Base-by-base conservation (phyloP, 345 rosid genomes). In the Melaleuca alternifolia region DNA sequence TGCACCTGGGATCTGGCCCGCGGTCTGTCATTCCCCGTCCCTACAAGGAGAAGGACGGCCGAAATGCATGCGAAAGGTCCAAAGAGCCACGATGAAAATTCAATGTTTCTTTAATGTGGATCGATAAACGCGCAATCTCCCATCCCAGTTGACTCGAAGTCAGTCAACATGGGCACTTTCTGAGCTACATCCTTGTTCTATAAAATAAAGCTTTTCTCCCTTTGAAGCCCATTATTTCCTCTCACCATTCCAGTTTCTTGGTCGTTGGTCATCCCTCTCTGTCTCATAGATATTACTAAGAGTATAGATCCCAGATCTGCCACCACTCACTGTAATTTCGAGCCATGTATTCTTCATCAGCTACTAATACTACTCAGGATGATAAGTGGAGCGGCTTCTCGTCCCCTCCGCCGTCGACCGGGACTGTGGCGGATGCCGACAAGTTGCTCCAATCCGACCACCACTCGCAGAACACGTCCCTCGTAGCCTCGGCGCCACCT, bases 351-450 rank as follows among this genome's bases (percentile, higher is more conserved):
- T 28, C 37, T 16, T 33, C 84, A 83, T 83, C 84, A 0, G 57
- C 46, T 51, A 44, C 84, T 0, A 16, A 52, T 14, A 51, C 24
- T n/a, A 6, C 59, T 18, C 57, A 83, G 16, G 56, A 83, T 0
- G 84, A 83, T 57, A 51, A 15, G 44, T 33, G 84, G 24, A 51
- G 84, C 46, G 54, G 84, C 51, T 54, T 54, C 46, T 79, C 83
- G 79, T 28, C 83, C 6, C 83, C 54, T 28, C 21, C 87, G 54
- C 82, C 91, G 2, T 33, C 90, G 6, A 88, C 88, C 10, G 91
- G 89, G 50, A 83, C 87, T 57, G 84, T 90, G 46, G 54, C 85
- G 56, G 87, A 54, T 37, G n/a, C 61, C 46, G 61, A 52, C 57
- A 24, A 46, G 37, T 10, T 50, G 30, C 52, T 85, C 71, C 51